Percentiles rank a stretch among this genome's conserved stretches.
These are phyloP conservation scores for Penicillium paxilli DNA, from an alignment of 495 filamentous ascomycete genomes.

Conservation along the genomic window DNA sequence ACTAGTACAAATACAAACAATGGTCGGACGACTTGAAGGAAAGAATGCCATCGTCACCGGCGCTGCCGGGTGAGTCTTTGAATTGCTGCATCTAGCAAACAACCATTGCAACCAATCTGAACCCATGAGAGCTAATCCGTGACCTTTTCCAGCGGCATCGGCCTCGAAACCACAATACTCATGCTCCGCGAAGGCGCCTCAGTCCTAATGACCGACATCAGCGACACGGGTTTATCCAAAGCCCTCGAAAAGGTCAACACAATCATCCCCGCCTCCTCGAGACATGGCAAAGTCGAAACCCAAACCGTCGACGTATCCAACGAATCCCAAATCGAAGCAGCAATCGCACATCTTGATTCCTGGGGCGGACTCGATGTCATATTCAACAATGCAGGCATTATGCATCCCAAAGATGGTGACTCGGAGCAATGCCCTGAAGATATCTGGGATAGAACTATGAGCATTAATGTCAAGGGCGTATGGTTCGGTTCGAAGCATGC, in stretches of 20 bases:
- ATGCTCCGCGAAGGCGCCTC: constrained; percentile 87
- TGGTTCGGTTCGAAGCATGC: constrained; percentile 97
- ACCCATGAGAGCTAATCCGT: background rate
- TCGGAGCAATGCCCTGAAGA: constrained; percentile 80
- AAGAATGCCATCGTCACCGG: constrained; percentile 95
- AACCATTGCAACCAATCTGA: background rate
- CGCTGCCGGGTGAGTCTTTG: constrained; percentile 72
- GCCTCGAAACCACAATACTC: constrained; percentile 88
- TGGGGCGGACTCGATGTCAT: constrained; percentile 96
- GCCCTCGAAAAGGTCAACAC: constrained; percentile 66
- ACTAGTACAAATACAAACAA: constrained; percentile 11
- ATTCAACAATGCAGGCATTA: constrained; percentile 99
- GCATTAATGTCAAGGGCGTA: constrained; percentile 97
- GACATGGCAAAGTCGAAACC: constrained; percentile 43
- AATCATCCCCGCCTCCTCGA: constrained; percentile 57
- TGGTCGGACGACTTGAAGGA: constrained; percentile 67
- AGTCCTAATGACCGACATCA: constrained; percentile 84
- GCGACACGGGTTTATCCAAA: constrained; percentile 64
- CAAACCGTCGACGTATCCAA: constrained; percentile 58
- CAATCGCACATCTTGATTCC: constrained; percentile 68
- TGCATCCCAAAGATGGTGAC: constrained; percentile 88
- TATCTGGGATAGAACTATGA: constrained; percentile 93
- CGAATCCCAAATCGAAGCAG: constrained; percentile 69
- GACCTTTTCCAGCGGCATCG: constrained; percentile 70
- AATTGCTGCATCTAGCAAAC: too few species aligned